Evolutionary conservation across 345 rosid species (phyloP).

Genomic region (Psidium guajava): DNA sequence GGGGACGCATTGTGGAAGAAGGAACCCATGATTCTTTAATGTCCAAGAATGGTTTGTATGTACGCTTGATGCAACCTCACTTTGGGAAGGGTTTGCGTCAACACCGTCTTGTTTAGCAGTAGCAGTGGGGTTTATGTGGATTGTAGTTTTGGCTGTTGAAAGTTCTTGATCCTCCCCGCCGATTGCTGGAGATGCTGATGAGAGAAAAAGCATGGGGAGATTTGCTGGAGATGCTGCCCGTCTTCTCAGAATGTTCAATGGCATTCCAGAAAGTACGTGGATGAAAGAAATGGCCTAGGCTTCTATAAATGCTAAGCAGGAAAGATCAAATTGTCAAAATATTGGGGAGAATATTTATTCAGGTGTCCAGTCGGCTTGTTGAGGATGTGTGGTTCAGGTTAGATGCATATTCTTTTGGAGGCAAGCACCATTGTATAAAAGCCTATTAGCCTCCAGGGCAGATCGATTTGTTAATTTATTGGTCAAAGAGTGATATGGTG

Average conservation of each 20-base stretch:
- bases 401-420: slow-evolving; percentile 63
- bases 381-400: slow-evolving; percentile 10
- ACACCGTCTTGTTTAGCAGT: slow-evolving; percentile 59
- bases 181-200: neutral
- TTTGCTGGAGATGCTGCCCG: neutral
- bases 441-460: slow-evolving; percentile 31
- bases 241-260: neutral
- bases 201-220: neutral
- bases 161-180: slow-evolving; percentile 5
- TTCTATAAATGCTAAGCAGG: neutral
- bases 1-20: slow-evolving; percentile 93
- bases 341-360: slow-evolving; percentile 17
- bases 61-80: slow-evolving; percentile 94
- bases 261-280: neutral
- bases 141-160: slow-evolving; percentile 2
- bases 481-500: slow-evolving; percentile 1
- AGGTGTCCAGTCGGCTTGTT: slow-evolving; percentile 19
- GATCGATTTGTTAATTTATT: slow-evolving; percentile 32
- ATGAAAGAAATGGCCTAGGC: slow-evolving; percentile 1
- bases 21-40: slow-evolving; percentile 81
- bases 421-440: slow-evolving; percentile 25
- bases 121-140: neutral
- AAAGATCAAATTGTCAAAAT: slow-evolving; percentile 4
- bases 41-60: slow-evolving; percentile 84
- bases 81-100: slow-evolving; percentile 92